Evolutionary conservation across 2,329 filamentous ascomycete species (phyloP), one percentile per base, ranked within the genome.

Genomic region (Venturia nashicola): DNA sequence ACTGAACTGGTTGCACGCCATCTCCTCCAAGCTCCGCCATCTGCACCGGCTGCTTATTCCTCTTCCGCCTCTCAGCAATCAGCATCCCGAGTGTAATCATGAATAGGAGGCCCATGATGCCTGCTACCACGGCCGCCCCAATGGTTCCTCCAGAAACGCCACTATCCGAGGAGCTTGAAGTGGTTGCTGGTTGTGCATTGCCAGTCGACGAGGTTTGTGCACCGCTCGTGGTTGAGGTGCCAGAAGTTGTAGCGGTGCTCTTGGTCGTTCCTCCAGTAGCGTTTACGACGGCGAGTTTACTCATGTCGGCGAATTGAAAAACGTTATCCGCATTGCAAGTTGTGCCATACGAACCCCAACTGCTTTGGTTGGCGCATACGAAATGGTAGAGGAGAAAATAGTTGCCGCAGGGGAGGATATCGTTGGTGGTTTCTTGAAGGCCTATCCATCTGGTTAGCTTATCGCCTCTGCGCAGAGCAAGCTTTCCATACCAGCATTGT

Each of bases 341-440:
- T 32, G 36, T 27, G 16, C 23, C 59, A 27, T 44, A 42, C 5
- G 59, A 42, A 3, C 59, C 59, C 39, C 36, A 60, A 27, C 42
- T 44, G n/a, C 36, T 44, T 20, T 60, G 36, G 20, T 27, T 44
- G 5, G 59, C 59, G 36, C 59, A 60, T 27, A 42, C 36, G 59
- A 60, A 60, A 14, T 42, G 36, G 36, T 42, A 42, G n/a, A 32
- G 20, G 36, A 60, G 42, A 8, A 4, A 42, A n/a, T 60, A 60
- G 20, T 42, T 60, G 32, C 59, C 59, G 59, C 59, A 60, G n/a
- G 59, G 23, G 14, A 60, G 42, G 59, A 60, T 44, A 60, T 60
- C 51, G 51, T 57, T 57, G 48, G 51, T 57, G 18, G 7, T 57
- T 32, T 57, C 39, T 57, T 57, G 51, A 34, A 57, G 14, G 32